phyloP scores from a whole-genome alignment of 768 basidiomycete genomes.

The Termitomyces sp. region DNA sequence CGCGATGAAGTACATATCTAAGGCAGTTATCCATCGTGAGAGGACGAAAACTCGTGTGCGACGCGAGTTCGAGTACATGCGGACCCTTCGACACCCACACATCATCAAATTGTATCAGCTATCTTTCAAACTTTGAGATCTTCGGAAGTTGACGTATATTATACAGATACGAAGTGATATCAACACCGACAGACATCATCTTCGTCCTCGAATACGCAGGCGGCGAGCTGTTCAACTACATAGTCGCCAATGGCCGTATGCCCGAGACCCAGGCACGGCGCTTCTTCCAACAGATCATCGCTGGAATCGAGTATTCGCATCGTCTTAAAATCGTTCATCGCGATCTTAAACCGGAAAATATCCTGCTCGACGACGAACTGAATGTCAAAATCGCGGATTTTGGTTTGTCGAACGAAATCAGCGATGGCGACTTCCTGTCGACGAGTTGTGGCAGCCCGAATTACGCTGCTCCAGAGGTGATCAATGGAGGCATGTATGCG shows the following conservation, averaged over 20 bases:
- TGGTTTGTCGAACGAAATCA: slow-evolving; percentile 93
- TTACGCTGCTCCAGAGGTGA: slow-evolving; percentile 98
- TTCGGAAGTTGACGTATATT: slow-evolving; percentile 11
- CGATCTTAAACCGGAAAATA: slow-evolving; percentile 97
- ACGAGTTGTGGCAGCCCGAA: slow-evolving; percentile 98
- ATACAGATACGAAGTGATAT: slow-evolving; percentile 80
- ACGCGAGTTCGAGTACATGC: slow-evolving; percentile 96
- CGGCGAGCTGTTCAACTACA: slow-evolving; percentile 97
- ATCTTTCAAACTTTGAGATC: slow-evolving; percentile 11
- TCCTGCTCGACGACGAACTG: slow-evolving; percentile 78
- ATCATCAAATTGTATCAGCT: slow-evolving; percentile 90
- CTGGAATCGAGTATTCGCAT: slow-evolving; percentile 96
- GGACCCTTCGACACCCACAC: slow-evolving; percentile 89
- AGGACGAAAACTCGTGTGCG: slow-evolving; percentile 91
- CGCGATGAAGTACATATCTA: slow-evolving; percentile 97
- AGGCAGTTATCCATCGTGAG: slow-evolving; percentile 87
- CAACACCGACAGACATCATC: slow-evolving; percentile 93
- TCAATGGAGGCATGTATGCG: slow-evolving; percentile 90
- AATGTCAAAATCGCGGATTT: slow-evolving; percentile 99
- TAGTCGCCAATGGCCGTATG: slow-evolving; percentile 92
- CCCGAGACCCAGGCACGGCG: slow-evolving; percentile 80
- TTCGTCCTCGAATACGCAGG: slow-evolving; percentile 97
- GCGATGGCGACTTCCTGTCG: slow-evolving; percentile 93
- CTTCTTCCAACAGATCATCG: slow-evolving; percentile 99
- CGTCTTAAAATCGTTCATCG: slow-evolving; percentile 96